Evolutionary conservation across 805 yeast species (phyloP), one percentile per base, ranked within the genome.

Genomic region (Zygosaccharomyces rouxii): DNA sequence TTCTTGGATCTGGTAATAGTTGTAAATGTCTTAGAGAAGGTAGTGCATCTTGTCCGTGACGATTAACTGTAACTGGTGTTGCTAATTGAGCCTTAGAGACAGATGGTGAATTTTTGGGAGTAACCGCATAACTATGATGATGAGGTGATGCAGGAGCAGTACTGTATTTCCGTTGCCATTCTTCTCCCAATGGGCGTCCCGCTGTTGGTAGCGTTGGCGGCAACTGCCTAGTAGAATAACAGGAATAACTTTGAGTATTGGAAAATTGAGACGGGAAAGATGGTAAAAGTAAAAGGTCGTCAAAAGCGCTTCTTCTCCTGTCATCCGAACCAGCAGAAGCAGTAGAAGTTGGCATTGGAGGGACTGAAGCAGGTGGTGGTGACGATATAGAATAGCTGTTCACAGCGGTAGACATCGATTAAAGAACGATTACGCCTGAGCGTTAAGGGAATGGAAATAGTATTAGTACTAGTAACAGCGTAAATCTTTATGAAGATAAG

Each of bases 121-220:
- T 63, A 18, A 53, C 46, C 21, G 42, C 44, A 22, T 33, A 35
- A 10, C 35, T 38, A 30, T 42, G 46, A 31, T 50, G 50, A 29
- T 51, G 48, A 18, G 68, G 64, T 7, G 68, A 63, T 6, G 66
- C 62, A 18, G 69, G 69, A 2, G 67, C 69, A 9, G 69, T 64
- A 21, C 51, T 55, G 29, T 64, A 55, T 46, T 60, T 60, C 30
- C 53, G 54, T n/a, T 53, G 48, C 18, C 41, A 26, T 18, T 44
- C 42, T 19, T 29, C 26, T 11, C 29, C 44, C 28, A 41, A 13
- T n/a, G 44, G 25, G 30, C 42, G 43, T 13, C 23, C 23, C n/a
- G 37, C 38, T 10, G 44, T 50, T 25, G 46, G 43, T 18, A 51
- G 41, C n/a, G 46, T 35, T 13, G 46, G 37, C 10, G 52, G 48